phyloP scores from a whole-genome alignment of 2,329 filamentous ascomycete species.

The Paraphaeosphaeria sporulosa region DNA sequence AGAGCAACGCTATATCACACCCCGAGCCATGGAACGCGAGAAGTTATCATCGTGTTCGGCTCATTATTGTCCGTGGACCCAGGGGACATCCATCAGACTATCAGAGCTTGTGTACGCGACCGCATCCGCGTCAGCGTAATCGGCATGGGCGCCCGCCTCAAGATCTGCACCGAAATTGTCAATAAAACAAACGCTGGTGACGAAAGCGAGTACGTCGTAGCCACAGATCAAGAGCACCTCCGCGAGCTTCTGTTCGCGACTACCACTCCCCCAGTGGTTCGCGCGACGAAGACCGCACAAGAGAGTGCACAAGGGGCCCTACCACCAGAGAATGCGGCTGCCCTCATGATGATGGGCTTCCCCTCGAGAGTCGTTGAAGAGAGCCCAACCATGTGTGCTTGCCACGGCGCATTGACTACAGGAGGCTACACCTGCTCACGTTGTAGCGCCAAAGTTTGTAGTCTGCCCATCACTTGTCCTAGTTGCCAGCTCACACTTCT shows the following conservation, averaged over 20 bases:
- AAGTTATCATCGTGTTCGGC: slow-evolving; percentile 91
- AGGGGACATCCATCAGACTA: slow-evolving; percentile 92
- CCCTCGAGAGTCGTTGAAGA: slow-evolving; percentile 83
- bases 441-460: slow-evolving; percentile 88
- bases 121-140: slow-evolving; percentile 88
- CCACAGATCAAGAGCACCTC: slow-evolving; percentile 86
- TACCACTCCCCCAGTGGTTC: slow-evolving; percentile 87
- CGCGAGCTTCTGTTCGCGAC: slow-evolving; percentile 86
- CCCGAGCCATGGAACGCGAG: slow-evolving; percentile 89
- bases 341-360: slow-evolving; percentile 96
- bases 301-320: slow-evolving; percentile 37
- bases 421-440: slow-evolving; percentile 92
- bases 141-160: slow-evolving; percentile 88
- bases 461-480: slow-evolving; percentile 88
- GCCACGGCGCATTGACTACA: slow-evolving; percentile 80
- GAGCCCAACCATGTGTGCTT: slow-evolving; percentile 81
- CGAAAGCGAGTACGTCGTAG: slow-evolving; percentile 78
- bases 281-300: slow-evolving; percentile 57
- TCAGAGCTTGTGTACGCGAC: slow-evolving; percentile 78
- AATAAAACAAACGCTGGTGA: slow-evolving; percentile 86
- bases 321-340: slow-evolving; percentile 53
- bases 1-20: slow-evolving; percentile 91
- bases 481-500: slow-evolving; percentile 91
- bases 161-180: slow-evolving; percentile 90
- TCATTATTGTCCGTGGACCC: slow-evolving; percentile 90